Evolutionary conservation across 1,284 basidiomycete genomes (phyloP), one percentile per base, ranked within the genome.

Genomic region (Irpex rosettiformis): DNA sequence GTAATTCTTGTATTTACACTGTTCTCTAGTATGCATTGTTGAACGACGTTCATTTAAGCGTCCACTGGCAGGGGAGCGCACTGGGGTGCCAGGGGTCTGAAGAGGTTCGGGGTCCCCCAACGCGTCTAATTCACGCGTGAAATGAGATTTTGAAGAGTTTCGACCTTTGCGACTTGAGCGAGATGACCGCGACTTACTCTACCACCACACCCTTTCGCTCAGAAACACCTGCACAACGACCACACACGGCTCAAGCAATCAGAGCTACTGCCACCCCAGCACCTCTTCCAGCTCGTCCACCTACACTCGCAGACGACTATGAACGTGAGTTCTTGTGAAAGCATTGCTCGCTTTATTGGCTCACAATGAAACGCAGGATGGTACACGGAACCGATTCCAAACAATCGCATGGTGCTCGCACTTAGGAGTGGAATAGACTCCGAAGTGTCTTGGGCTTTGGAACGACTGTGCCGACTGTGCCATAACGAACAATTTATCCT

Each of bases 381-480:
- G 88, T 93, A 91, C 65, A 88, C 87, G 8, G 89, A 93, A 68
- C 74, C 78, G 2, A 77, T 81, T 2, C 77, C 86, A 0, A 86
- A 77, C 67, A 94, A 94, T 68, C 81, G 93, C 52, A 93, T 94
- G 85, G 75, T 89, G 3, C 81, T 95, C 10, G 85, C 92, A 2
- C 73, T 95, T 49, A 82, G 84, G 28, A 94, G 89, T 24, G 88
- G 85, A 1, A 86, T 94, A 53, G 78, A 85, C 59, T 72, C 80
- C 3, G 93, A 95, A 66, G 79, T 93, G 55, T 82, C 83, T 58
- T 94, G 91, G 89, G 88, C 91, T 11, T 79, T 95, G 52, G 86
- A 91, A 66, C 84, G 90, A 55, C 79, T 94, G 10, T 85, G 86
- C 65, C 82, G 88, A 24, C 76, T 92, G n/a, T 88, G 85, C 63